phyloP scores from a whole-genome alignment of 306 rosid genomes.

The Gynostemma pentaphyllum region DNA sequence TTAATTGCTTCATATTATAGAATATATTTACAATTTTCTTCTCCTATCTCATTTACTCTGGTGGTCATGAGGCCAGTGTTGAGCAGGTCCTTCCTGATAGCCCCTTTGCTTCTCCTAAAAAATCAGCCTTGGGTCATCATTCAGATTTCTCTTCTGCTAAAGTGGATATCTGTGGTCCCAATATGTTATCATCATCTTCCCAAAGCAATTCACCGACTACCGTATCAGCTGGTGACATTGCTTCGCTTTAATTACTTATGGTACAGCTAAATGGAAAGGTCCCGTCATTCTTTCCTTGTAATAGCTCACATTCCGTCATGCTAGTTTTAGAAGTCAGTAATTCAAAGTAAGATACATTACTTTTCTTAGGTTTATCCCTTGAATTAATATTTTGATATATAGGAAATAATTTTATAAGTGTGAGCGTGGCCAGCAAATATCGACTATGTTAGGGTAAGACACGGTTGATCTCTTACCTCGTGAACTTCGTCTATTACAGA shows the following conservation, averaged over 20 bases:
- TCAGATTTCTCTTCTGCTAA: conserved; percentile 26
- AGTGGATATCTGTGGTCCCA: conserved; percentile 22
- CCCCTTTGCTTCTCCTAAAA: conserved; percentile 71
- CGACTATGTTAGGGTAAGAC: conserved; percentile 56
- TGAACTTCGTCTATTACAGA: background rate
- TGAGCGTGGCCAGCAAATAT: conserved; percentile 34
- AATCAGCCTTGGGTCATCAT: conserved; percentile 33
- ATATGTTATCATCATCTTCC: conserved; percentile 16
- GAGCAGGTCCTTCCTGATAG: conserved; percentile 81
- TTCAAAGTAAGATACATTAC: conserved; percentile 5
- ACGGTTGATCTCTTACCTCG: background rate
- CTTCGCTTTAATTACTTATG: conserved; percentile 24
- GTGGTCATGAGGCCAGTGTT: conserved; percentile 27
- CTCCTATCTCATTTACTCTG: background rate
- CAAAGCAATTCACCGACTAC: conserved; percentile 21
- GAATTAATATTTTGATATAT: conserved; percentile 38
- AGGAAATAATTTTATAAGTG: conserved; percentile 42
- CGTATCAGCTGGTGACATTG: conserved; percentile 20
- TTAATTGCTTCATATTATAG: conserved; percentile 3
- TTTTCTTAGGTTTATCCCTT: conserved; percentile 23
- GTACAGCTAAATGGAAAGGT: conserved; percentile 36
- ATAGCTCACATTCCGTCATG: conserved; percentile 1
- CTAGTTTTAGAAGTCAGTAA: conserved; percentile 9
- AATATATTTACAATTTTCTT: background rate
- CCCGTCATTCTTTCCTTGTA: conserved; percentile 13